Percentiles rank a stretch among this genome's conserved stretches.
These are phyloP conservation scores for Fraxinus xanthoxyloides DNA, from an alignment of 305 asterid genomes.

Conservation along the genomic window DNA sequence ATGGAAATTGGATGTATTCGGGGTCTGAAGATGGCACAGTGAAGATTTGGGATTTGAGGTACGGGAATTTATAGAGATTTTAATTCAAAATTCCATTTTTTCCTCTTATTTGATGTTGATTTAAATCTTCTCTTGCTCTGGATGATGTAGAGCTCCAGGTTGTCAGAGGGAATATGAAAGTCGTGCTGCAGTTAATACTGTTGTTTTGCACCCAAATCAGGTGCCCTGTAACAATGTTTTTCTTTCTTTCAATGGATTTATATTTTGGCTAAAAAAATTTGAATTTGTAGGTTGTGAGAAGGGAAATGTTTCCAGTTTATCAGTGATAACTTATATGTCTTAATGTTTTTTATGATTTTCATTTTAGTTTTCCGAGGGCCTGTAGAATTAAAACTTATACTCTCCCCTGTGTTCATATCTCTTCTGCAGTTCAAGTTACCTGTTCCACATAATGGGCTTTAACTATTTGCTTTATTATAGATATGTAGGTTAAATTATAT, in stretches of 20 bases:
- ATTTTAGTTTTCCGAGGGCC: background rate
- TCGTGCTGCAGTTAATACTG: conserved; percentile 96
- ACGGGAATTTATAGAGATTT: background rate
- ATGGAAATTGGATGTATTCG: conserved; percentile 97
- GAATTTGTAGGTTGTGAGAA: background rate
- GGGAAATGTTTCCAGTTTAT: background rate
- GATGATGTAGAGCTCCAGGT: conserved; percentile 80
- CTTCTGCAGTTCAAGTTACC: background rate
- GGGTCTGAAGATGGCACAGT: conserved; percentile 99
- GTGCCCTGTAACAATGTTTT: conserved; percentile 24
- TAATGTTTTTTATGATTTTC: background rate
- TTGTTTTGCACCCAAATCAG: conserved; percentile 98
- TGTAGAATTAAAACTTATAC: background rate
- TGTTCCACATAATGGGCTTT: background rate
- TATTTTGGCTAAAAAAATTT: background rate
- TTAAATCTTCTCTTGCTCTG: conserved; percentile 22
- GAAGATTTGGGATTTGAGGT: conserved; percentile 96
- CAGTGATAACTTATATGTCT: background rate
- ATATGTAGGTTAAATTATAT: background rate
- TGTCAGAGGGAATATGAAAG: conserved; percentile 98
- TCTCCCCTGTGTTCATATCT: background rate
- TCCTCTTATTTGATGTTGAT: conserved; percentile 12
- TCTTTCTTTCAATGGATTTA: background rate
- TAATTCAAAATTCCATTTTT: background rate
- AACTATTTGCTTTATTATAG: background rate